These are phyloP conservation scores for Plasmodium yoelii DNA, from an alignment of 169 alveolate genomes.

Conservation along the genomic window DNA sequence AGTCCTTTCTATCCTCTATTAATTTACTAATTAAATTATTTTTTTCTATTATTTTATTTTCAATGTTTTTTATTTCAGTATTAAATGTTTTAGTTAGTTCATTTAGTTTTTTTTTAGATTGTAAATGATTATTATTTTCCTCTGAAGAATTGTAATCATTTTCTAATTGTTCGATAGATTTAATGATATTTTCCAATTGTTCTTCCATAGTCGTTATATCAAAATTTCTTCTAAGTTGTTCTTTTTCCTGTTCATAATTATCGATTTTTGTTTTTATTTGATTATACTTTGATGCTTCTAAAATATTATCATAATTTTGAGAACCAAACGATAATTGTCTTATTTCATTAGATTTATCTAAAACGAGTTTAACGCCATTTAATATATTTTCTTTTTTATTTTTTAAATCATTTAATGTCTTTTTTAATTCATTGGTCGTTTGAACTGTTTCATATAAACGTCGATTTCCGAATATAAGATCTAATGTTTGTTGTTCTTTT, in stretches of 20 bases:
- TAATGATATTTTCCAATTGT: background rate
- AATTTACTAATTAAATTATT: slow-evolving; percentile 11
- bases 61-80: background rate
- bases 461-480: background rate
- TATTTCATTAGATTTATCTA: background rate
- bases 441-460: background rate
- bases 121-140: background rate
- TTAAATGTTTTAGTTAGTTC: background rate
- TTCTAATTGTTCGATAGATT: background rate
- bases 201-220: background rate
- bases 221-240: background rate
- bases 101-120: background rate
- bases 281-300: background rate
- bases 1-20: background rate
- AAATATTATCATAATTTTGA: slow-evolving; percentile 6
- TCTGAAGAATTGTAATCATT: background rate
- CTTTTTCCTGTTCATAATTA: slow-evolving; percentile 9
- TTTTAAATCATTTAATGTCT: background rate
- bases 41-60: background rate
- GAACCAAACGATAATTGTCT: background rate
- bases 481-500: background rate
- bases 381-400: background rate
- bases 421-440: slow-evolving; percentile 2
- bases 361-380: background rate
- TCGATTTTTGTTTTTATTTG: background rate